Evolutionary conservation across 1,284 basidiomycete genomes (phyloP).

Genomic region (Wallemia hederae): DNA sequence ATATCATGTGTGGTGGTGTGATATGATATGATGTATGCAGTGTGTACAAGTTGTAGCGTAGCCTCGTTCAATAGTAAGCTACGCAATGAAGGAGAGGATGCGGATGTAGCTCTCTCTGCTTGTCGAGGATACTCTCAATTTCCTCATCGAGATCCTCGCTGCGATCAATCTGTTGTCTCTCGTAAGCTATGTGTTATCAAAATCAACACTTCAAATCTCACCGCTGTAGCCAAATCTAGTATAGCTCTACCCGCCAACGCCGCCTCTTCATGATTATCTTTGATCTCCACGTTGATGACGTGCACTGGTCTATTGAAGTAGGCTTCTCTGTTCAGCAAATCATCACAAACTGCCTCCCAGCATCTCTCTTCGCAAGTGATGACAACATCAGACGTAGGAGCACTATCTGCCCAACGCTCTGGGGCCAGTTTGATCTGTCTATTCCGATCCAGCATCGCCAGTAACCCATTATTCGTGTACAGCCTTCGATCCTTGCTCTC

Average conservation of each 20-base stretch:
- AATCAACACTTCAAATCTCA: conserved; percentile 20
- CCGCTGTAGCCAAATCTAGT: conserved; percentile 65
- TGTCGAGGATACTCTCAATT: conserved; percentile 55
- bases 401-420: conserved; percentile 85
- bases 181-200: conserved; percentile 2
- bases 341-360: conserved; percentile 94
- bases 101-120: conserved; percentile 63
- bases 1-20: no score
- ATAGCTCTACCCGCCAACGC: conserved; percentile 83
- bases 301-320: conserved; percentile 85
- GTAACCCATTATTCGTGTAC: conserved; percentile 87
- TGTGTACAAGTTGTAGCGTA: no score
- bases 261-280: conserved; percentile 97
- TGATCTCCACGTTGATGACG: conserved; percentile 93
- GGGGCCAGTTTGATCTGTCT: conserved; percentile 70
- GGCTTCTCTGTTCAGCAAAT: conserved; percentile 59
- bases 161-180: conserved; percentile 38
- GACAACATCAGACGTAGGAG: conserved; percentile 65
- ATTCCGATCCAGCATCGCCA: conserved; percentile 94
- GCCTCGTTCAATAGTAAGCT: conserved; percentile 36
- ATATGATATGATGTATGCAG: no score
- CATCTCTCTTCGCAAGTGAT: conserved; percentile 98
- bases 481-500: conserved; percentile 51
- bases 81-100: conserved; percentile 76
- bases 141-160: conserved; percentile 66